Evolutionary conservation across 139 green algal species (phyloP), one percentile per base, ranked within the genome.

Genomic region (Chlamydomonas eustigma): DNA sequence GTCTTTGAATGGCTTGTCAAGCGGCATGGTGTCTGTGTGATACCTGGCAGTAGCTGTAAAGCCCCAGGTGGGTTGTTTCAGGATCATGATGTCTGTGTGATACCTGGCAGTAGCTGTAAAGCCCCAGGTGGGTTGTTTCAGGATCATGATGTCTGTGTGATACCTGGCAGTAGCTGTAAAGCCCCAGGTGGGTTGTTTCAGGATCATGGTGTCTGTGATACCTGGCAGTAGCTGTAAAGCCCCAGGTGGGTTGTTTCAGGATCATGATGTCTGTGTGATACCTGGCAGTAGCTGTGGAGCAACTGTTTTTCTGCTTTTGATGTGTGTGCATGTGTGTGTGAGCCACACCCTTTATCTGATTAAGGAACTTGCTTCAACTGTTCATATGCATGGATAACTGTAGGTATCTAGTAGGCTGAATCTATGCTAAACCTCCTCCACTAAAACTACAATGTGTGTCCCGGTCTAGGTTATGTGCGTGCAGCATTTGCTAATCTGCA

Each of bases 1-100:
- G 90, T 97, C 34, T 91, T 97, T 25, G 80, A 86, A 33, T 97
- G 91, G 90, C 84, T 98, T 63, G 89, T 97, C 2, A 78, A 81
- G 34, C 67, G 90, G 67, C 76, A 81, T 34, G 85, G 88, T 30
- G 91, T 98, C n/a, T 58, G 39, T 5, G 69, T 81, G 18, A 95
- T 98, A 28, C 91, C 93, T 0, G 94, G 94, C 12, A 91, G 80
- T n/a, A 77, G 87, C 0, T 97, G 91, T 74, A 94, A 93, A 25
- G 63, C 44, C 22, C 90, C 91, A n/a, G 93, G 93, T 80, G 50
- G 50, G 77, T 70, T 24, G 24, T 12, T 58, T 58, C 12, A 58
- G 44, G 44, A 58, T 58, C 12, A 28, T 70, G 34, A 37, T 24
- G 25, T 37, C 32, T 70, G 58, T 34, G 58, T 70, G 58, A 18